Evolutionary conservation across 768 basidiomycete species (phyloP), one percentile per base, ranked within the genome.

Genomic region (Leccinum fibrillosum): DNA sequence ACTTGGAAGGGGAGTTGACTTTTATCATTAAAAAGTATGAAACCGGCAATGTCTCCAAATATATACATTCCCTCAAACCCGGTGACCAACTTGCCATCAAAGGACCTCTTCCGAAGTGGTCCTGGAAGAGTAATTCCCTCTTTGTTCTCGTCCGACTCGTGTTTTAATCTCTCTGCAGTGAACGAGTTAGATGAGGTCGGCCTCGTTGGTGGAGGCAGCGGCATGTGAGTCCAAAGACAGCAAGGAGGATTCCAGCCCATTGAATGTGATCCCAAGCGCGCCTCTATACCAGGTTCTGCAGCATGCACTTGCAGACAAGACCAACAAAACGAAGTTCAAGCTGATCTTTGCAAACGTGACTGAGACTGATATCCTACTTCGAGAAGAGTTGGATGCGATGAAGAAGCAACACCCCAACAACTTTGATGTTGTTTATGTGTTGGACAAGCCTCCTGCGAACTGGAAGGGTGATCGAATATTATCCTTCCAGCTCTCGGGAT

Each of bases 281-380:
- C 92, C 92, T 2, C 81, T 94, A 49, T 93, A 90, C 76, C 92
- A 93, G 73, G 76, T 97, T 65, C 69, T 95, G 48, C 78, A 78
- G 47, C 85, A 94, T 70, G 88, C 92, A 9, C 82, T 88, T 57
- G 64, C 85, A 1, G 86, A 92, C 67, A 80, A 83, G 32, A 64
- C 74, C 44, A 97, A 98, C 84, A 92, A 87, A 78, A 98, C 97
- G 60, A 94, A 94, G 66, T 97, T 92, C 79, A 96, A 88, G 49
- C 80, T 98, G 55, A 76, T 99, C 65, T 98, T 90, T 75, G 87
- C 91, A 39, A 98, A 98, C 72, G 82, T 94, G 39, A 84, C 92
- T 13, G 92, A 94, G 70, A 79, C 82, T 54, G 97, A 99, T 70
- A 97, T 99, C 61, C 85, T 95, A 54, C 82, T 96, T 60, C 85